Evolutionary conservation across 2,329 filamentous ascomycete genomes (phyloP), one percentile per base, ranked within the genome.

Genomic region (Colletotrichum camelliae): DNA sequence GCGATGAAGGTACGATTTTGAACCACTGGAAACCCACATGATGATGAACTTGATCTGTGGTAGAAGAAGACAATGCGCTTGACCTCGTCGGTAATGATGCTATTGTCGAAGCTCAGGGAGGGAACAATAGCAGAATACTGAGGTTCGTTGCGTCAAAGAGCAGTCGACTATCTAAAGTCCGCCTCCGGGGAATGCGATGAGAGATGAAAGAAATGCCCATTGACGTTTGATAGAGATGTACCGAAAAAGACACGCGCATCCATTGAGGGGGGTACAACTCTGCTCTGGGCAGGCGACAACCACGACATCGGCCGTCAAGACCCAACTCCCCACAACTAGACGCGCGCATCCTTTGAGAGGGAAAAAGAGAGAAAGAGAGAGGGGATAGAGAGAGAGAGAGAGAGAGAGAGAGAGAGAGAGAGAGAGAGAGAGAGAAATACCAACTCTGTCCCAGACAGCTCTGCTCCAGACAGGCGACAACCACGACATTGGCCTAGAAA

Each of bases 1-100:
- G 10, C 0, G 43, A 48, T 4, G 39, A 3, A 48, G 43, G 43
- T 1, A 48, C 2, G 0, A 48, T 48, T 48, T 48, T 21, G 43
- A 21, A 48, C 0, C n/a, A 13, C 2, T 2, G 5, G 1, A 21
- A 48, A 48, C n/a, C 0, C n/a, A 48, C n/a, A 21, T 48, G 3
- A 21, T 21, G 10, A 48, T 21, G 1, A 21, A 48, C 43, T 48
- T 48, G 43, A 21, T 48, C 43, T 0, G n/a, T 2, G n/a, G 10
- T 48, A 21, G 2, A 21, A 21, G 6, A 1, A 13, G n/a, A 21
- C 1, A 13, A 48, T 21, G 0, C 3, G 43, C n/a, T 21, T 13
- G 18, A 48, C 5, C 43, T 4, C n/a, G 43, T 48, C 2, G 10
- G 18, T 1, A 1, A 48, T 21, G 43, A 48, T 48, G 43, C 43